Conservation (phyloP, 176 grass and related monocot species). For the Musa acuminata region DNA sequence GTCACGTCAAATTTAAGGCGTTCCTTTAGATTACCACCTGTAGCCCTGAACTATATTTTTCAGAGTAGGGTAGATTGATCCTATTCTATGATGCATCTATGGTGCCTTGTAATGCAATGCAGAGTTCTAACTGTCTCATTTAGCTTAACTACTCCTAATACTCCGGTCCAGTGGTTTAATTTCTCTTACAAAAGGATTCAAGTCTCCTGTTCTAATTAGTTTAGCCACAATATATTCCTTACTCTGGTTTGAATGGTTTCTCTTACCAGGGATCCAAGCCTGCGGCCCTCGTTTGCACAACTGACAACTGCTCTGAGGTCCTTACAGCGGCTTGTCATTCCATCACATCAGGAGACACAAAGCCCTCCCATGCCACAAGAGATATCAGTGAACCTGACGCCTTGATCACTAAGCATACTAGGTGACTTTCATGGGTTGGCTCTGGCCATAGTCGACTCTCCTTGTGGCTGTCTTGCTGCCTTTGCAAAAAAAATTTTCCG, state of each 20-base stretch:
- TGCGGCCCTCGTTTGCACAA: conserved; percentile 80
- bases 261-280: conserved; percentile 55
- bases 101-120: too few relatives aligned
- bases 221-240: neutral
- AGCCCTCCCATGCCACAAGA: conserved; percentile 60
- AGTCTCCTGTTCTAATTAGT: neutral
- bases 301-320: conserved; percentile 66
- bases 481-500: conserved; percentile 3
- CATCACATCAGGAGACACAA: conserved; percentile 58
- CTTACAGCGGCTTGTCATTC: conserved; percentile 60
- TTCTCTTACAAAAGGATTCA: too few relatives aligned
- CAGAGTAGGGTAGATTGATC: too few relatives aligned
- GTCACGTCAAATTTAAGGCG: neutral
- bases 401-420: conserved; percentile 27
- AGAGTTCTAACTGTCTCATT: too few relatives aligned
- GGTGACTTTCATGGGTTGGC: conserved; percentile 18
- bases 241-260: neutral
- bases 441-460: conserved; percentile 23
- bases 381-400: conserved; percentile 86
- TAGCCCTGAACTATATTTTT: neutral
- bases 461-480: conserved; percentile 29
- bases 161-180: too few relatives aligned
- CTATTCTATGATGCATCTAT: too few relatives aligned
- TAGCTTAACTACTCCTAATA: too few relatives aligned
- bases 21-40: neutral